These are phyloP conservation scores for Xerocomus brunneocitrinus DNA, from an alignment of 768 basidiomycete genomes.

Conservation along the genomic window DNA sequence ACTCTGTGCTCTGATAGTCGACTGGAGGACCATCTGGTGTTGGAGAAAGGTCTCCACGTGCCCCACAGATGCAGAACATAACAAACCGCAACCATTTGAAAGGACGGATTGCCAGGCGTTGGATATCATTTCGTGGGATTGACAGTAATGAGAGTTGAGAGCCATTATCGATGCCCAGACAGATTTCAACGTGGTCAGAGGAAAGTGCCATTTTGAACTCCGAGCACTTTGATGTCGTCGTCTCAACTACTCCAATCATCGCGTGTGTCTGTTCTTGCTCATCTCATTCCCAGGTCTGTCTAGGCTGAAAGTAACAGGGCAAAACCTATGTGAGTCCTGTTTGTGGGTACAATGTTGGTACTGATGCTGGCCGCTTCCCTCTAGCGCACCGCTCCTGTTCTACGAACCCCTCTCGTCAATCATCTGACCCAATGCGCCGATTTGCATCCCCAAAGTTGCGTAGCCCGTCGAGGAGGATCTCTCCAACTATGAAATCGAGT, in stretches of 20 bases:
- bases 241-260: conserved; percentile 82
- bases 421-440: conserved; percentile 63
- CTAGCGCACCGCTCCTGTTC: conserved; percentile 68
- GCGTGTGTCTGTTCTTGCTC: conserved; percentile 38
- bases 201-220: no score
- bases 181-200: no score
- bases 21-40: no score
- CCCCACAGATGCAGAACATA: no score
- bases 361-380: neutral
- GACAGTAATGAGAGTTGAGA: no score
- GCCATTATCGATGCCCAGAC: no score
- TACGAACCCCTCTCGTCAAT: conserved; percentile 71
- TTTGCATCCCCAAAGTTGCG: conserved; percentile 60
- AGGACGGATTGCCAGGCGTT: no score
- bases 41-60: no score
- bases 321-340: conserved; percentile 51
- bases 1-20: no score
- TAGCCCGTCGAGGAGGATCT: conserved; percentile 68
- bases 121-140: no score
- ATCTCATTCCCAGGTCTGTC: neutral
- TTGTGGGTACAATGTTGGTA: neutral
- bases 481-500: conserved; percentile 80
- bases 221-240: conserved; percentile 51
- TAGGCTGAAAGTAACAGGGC: conserved; percentile 65
- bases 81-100: no score